Conservation (phyloP, 352 stramenopile genomes). For the Globisporangium echinulatum region DNA sequence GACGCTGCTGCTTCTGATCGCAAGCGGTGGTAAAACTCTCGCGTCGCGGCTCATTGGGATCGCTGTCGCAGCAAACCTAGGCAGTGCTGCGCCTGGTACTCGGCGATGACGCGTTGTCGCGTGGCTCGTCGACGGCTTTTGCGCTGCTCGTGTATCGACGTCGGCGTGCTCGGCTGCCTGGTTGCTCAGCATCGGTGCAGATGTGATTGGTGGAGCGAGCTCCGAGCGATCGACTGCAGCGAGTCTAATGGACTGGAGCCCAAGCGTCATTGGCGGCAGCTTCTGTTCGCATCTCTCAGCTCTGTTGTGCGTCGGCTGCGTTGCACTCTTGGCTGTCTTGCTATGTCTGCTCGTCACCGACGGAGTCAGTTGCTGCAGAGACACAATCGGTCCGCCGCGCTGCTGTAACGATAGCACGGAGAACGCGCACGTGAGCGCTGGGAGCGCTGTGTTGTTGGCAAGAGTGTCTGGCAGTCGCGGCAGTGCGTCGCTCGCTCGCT, state of each 20-base stretch:
- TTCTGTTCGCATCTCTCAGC: not conserved
- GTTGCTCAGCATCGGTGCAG: not conserved
- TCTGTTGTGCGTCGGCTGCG: not conserved
- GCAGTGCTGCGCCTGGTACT: not conserved
- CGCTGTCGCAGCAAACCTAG: slow-evolving; percentile 2
- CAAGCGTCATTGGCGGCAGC: slow-evolving; percentile 7
- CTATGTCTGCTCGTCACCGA: not conserved
- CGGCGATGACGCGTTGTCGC: not conserved
- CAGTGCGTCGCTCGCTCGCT: not conserved
- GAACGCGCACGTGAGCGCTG: slow-evolving; percentile 6
- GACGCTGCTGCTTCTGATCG: slow-evolving; percentile 7
- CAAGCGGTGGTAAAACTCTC: slow-evolving; percentile 8
- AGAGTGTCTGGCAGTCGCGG: not conserved
- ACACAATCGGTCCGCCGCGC: not conserved
- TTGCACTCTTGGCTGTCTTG: not conserved
- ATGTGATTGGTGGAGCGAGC: not conserved
- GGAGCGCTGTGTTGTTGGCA: not conserved
- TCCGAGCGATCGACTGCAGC: not conserved
- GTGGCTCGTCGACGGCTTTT: slow-evolving; percentile 5
- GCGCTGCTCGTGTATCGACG: not conserved
- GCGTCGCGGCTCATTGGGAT: not conserved
- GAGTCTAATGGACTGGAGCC: slow-evolving; percentile 7
- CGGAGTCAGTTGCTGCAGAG: not conserved
- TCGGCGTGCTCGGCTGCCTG: not conserved
- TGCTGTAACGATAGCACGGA: slow-evolving; percentile 16